Evolutionary conservation across 306 rosid genomes (phyloP).

Genomic region (Inga oerstediana): DNA sequence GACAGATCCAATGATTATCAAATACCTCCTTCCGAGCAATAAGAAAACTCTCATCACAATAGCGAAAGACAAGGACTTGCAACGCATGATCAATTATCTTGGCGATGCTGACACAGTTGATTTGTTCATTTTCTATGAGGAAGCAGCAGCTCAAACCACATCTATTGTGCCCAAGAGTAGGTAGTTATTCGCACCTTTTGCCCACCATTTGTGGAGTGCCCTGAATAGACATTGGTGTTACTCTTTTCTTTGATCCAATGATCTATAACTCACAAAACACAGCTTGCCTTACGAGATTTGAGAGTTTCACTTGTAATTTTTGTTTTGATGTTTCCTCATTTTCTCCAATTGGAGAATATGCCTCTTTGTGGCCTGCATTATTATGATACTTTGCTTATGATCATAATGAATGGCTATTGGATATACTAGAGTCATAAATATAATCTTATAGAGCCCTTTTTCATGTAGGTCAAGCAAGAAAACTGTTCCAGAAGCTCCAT

Average conservation of each 20-base stretch:
- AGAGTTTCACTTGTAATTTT: slow-evolving; percentile 10
- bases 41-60: slow-evolving; percentile 85
- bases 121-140: slow-evolving; percentile 69
- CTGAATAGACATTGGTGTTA: neutral
- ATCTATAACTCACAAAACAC: slow-evolving; percentile 13
- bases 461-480: slow-evolving; percentile 85
- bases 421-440: slow-evolving; percentile 11
- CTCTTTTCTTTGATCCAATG: slow-evolving; percentile 19
- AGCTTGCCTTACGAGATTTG: slow-evolving; percentile 27
- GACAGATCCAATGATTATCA: slow-evolving; percentile 61
- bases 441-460: slow-evolving; percentile 30
- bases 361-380: slow-evolving; percentile 4
- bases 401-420: slow-evolving; percentile 18
- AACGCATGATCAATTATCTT: slow-evolving; percentile 81
- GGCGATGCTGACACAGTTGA: slow-evolving; percentile 76
- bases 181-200: slow-evolving; percentile 52
- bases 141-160: slow-evolving; percentile 56
- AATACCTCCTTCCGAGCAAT: slow-evolving; percentile 90
- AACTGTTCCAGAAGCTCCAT: slow-evolving; percentile 82
- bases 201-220: neutral
- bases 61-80: slow-evolving; percentile 92
- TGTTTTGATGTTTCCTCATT: neutral
- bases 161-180: slow-evolving; percentile 87
- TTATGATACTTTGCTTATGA: slow-evolving; percentile 19
- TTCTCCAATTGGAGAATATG: slow-evolving; percentile 12